Evolutionary conservation across 106 monocot species (phyloP), one percentile per base, ranked within the genome.

Genomic region (Ottelia alismoides): DNA sequence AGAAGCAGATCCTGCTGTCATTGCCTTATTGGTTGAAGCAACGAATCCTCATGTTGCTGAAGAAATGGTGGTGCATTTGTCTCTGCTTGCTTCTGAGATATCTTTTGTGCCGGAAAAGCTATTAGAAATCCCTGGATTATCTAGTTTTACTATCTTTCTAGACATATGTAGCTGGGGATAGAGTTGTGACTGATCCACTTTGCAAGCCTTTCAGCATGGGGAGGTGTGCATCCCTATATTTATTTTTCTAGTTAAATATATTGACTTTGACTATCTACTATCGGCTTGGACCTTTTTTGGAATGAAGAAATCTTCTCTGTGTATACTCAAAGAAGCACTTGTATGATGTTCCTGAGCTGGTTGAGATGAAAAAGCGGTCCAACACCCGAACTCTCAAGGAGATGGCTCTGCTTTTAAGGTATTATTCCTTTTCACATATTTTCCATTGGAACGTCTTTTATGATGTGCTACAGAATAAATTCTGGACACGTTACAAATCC

Each of bases 291-390:
- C 30, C 23, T 22, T 11, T 40, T 66, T 47, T 69, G 45, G 51
- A 56, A 35, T 49, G 19, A 76, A 89, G 88, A 69, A 89, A 89
- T 61, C 83, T 89, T 55, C 55, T 89, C 20, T 89, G 88, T 55
- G 83, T 89, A 14, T 89, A 83, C 57, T 89, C 88, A 24, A 89
- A 89, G 58, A 89, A 89, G 73, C 88, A 89, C 69, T 76, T 89
- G 88, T 9, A 74, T 68, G 88, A 89, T 79, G 70, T 53, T 63
- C 88, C 88, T 60, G 79, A 83, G 57, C 78, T 79, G 44, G 25
- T 40, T 55, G 88, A 89, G 56, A 69, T 62, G 83, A 89, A 89
- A 68, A 83, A 65, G 57, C 83, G 58, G 59, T 66, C 88, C 62
- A 89, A 89, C 66, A 89, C 76, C 0, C 65, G 76, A 52, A 89